Percentiles rank a stretch among this genome's conserved stretches.
Evolutionary conservation across 2,329 filamentous ascomycete species (phyloP).

Genomic region (Periconia sp.): DNA sequence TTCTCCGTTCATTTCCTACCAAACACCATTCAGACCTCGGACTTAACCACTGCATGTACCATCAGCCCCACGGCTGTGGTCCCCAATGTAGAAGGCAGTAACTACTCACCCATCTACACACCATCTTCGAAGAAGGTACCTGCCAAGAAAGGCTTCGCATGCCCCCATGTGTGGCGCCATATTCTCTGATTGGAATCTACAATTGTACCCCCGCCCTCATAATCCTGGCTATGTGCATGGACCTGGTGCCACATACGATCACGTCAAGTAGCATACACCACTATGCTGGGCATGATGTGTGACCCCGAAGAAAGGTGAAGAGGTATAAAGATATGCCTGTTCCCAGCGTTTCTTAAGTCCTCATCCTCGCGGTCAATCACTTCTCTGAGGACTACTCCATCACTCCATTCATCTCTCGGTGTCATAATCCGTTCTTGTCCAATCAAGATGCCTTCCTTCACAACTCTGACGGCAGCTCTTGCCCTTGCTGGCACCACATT

Average conservation of each 20-base stretch:
- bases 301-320: conserved; percentile 9
- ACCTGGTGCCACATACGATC: conserved; percentile 7
- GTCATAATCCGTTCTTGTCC: neutral
- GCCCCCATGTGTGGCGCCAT: conserved; percentile 18
- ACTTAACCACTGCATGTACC: neutral
- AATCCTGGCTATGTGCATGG: conserved; percentile 3
- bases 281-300: conserved; percentile 1
- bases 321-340: conserved; percentile 30
- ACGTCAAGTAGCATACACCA: conserved; percentile 8
- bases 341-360: conserved; percentile 18
- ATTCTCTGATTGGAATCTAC: conserved; percentile 23
- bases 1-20: neutral
- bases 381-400: conserved; percentile 17
- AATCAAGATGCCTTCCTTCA: conserved; percentile 36
- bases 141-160: conserved; percentile 32
- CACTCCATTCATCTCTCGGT: conserved; percentile 11
- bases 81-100: conserved; percentile 32
- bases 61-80: conserved; percentile 14
- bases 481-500: conserved; percentile 27
- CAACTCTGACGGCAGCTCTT: conserved; percentile 33
- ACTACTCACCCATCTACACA: conserved; percentile 13
- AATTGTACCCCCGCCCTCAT: conserved; percentile 18
- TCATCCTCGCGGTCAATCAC: conserved; percentile 11
- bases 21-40: neutral
- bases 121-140: conserved; percentile 18